Conservation (phyloP, 768 basidiomycete genomes). For the Rhizopogon vesiculosus region DNA sequence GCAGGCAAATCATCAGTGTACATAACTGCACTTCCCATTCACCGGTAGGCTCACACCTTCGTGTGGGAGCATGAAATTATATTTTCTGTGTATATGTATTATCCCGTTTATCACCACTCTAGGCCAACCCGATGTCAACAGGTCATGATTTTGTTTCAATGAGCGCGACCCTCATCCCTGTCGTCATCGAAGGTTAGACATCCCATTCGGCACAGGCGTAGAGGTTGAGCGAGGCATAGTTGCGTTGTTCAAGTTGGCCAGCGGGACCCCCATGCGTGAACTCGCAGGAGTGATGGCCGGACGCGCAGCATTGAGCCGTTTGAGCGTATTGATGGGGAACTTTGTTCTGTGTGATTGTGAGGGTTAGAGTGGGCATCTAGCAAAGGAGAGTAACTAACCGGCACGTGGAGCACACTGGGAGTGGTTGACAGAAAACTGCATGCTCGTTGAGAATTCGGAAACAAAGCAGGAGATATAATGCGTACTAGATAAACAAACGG, state of each 20-base stretch:
- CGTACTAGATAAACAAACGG: conserved; percentile 96
- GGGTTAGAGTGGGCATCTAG: neutral
- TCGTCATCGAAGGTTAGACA: conserved; percentile 9
- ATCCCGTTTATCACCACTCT: neutral
- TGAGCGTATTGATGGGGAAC: conserved; percentile 90
- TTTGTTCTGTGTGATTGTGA: conserved; percentile 58
- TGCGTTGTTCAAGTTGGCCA: conserved; percentile 30
- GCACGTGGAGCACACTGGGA: conserved; percentile 92
- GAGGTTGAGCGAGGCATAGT: conserved; percentile 17
- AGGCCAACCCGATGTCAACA: too few relatives aligned
- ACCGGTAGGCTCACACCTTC: conserved; percentile 5
- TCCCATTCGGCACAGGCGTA: conserved; percentile 15
- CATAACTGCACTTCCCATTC: conserved; percentile 50
- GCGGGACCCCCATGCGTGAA: conserved; percentile 26
- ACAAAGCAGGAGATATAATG: conserved; percentile 14
- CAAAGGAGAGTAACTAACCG: conserved; percentile 48
- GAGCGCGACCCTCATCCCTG: too few relatives aligned
- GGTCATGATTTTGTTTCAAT: too few relatives aligned
- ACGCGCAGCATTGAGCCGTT: conserved; percentile 66
- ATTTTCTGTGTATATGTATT: neutral
- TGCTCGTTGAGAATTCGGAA: neutral
- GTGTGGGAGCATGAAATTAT: neutral
- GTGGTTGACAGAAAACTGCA: conserved; percentile 89
- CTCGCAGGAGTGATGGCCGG: conserved; percentile 30
- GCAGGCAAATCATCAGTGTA: conserved; percentile 39